These are phyloP conservation scores for Trichoderma breve DNA, from an alignment of 2,329 filamentous ascomycete species.

Conservation along the genomic window DNA sequence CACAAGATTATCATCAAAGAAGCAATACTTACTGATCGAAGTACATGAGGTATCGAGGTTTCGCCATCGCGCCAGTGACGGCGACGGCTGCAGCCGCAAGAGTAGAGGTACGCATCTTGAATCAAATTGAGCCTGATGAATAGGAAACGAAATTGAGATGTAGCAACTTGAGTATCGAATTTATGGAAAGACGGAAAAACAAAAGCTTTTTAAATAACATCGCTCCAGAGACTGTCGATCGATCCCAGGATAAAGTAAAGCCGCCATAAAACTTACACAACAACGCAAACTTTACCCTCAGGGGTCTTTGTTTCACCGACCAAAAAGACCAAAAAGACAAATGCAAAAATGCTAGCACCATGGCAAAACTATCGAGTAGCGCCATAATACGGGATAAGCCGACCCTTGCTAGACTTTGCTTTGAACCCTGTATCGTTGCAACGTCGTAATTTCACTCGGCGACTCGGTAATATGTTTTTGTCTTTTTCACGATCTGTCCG, in stretches of 20 bases:
- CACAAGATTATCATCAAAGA: neutral
- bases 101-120: conserved; percentile 21
- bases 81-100: conserved; percentile 23
- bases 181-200: neutral
- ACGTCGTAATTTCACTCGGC: conserved; percentile 9
- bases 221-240: neutral
- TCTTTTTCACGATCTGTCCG: neutral
- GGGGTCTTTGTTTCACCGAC: neutral
- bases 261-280: neutral
- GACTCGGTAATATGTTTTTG: neutral
- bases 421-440: neutral
- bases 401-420: neutral
- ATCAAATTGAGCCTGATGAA: neutral
- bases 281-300: neutral
- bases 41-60: conserved; percentile 41
- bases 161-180: neutral
- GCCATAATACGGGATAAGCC: neutral
- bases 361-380: neutral
- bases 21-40: conserved; percentile 43
- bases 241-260: neutral
- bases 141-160: neutral
- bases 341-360: neutral
- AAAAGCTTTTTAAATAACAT: neutral
- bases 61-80: conserved; percentile 14
- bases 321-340: neutral